These are phyloP conservation scores for Saprolegnia parasitica DNA, from an alignment of 352 stramenopile genomes.

Conservation along the genomic window DNA sequence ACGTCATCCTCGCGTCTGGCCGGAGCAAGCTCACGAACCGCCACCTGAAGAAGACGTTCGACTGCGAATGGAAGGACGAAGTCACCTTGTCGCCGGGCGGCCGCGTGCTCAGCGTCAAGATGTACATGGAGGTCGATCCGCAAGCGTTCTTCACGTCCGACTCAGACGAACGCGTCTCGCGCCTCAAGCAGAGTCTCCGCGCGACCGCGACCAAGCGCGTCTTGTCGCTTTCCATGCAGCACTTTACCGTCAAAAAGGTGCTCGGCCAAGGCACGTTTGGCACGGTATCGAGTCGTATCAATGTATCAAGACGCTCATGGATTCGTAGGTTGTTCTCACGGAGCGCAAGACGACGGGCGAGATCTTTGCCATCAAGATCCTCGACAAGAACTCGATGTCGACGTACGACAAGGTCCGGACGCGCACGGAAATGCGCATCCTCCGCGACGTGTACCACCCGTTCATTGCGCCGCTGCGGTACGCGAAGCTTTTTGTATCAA, in stretches of 20 bases:
- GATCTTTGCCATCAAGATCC: slow-evolving; percentile 90
- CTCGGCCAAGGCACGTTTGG: slow-evolving; percentile 94
- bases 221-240: slow-evolving; percentile 83
- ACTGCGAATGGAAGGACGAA: slow-evolving; percentile 79
- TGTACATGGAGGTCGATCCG: slow-evolving; percentile 83
- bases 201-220: slow-evolving; percentile 76
- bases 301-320: slow-evolving; percentile 33
- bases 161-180: slow-evolving; percentile 58
- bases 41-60: slow-evolving; percentile 64
- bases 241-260: slow-evolving; percentile 94
- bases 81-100: slow-evolving; percentile 69
- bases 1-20: slow-evolving; percentile 69
- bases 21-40: slow-evolving; percentile 80
- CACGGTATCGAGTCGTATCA: slow-evolving; percentile 67
- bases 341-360: slow-evolving; percentile 81
- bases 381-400: slow-evolving; percentile 88
- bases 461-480: slow-evolving; percentile 87
- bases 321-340: slow-evolving; percentile 50
- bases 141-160: slow-evolving; percentile 75
- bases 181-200: slow-evolving; percentile 60
- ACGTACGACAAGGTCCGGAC: slow-evolving; percentile 91
- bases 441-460: slow-evolving; percentile 87
- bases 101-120: slow-evolving; percentile 68
- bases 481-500: not conserved
- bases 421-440: slow-evolving; percentile 88